Evolutionary conservation across 768 basidiomycete genomes (phyloP).

Genomic region (Tylopilus vinaceipallidus): DNA sequence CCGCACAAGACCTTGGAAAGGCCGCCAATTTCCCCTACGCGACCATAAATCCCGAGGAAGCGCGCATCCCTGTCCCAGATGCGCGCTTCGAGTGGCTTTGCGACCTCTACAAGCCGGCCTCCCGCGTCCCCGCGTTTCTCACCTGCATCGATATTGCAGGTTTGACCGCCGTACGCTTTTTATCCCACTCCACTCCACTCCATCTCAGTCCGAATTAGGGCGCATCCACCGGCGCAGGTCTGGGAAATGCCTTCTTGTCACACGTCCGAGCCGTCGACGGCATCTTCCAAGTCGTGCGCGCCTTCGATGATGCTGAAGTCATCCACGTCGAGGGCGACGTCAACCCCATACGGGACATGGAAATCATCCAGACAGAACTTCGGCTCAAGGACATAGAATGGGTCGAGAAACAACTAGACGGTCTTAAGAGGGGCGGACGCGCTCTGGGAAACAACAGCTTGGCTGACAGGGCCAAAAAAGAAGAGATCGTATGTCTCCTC

Average conservation of each 20-base stretch:
- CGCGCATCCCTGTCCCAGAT: slow-evolving; percentile 95
- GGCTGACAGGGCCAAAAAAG: slow-evolving; percentile 94
- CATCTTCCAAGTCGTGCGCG: slow-evolving; percentile 97
- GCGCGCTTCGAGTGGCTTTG: slow-evolving; percentile 93
- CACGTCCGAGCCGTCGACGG: slow-evolving; percentile 98
- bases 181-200: slow-evolving; percentile 1
- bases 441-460: slow-evolving; percentile 72
- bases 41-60: slow-evolving; percentile 91
- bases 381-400: slow-evolving; percentile 98
- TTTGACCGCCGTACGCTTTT: slow-evolving; percentile 73
- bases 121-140: slow-evolving; percentile 87
- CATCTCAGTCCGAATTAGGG: slow-evolving; percentile 48
- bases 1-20: slow-evolving; percentile 72
- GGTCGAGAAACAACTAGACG: slow-evolving; percentile 89
- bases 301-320: slow-evolving; percentile 99
- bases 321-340: slow-evolving; percentile 99
- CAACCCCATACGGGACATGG: slow-evolving; percentile 94
- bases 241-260: slow-evolving; percentile 96
- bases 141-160: slow-evolving; percentile 99
- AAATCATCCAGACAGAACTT: slow-evolving; percentile 92
- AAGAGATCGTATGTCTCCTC: slow-evolving; percentile 73
- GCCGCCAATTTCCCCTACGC: slow-evolving; percentile 98
- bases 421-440: slow-evolving; percentile 69
- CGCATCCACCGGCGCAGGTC: slow-evolving; percentile 95
- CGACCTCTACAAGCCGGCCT: slow-evolving; percentile 84